Conservation (phyloP, 371 early-diverging fungal species). For the Lichtheimia ramosa region DNA sequence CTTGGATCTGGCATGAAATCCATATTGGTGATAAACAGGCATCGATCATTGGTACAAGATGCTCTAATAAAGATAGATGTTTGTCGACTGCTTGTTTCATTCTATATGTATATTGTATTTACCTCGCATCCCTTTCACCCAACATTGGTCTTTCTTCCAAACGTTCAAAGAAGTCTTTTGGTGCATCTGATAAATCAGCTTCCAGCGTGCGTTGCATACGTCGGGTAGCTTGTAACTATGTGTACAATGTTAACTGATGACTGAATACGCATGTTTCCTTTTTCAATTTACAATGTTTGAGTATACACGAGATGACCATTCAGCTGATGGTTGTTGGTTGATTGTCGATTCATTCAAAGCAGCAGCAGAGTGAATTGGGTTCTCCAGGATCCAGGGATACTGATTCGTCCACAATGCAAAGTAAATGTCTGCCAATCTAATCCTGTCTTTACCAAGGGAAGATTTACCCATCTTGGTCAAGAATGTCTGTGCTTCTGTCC, state of each 20-base stretch:
- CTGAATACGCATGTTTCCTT: too few species aligned
- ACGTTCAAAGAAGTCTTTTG: slow-evolving; percentile 54
- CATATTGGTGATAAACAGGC: slow-evolving; percentile 57
- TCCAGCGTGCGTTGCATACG: slow-evolving; percentile 48
- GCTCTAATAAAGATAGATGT: slow-evolving; percentile 24
- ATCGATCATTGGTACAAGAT: slow-evolving; percentile 58
- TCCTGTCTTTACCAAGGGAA: slow-evolving; percentile 47
- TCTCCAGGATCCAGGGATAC: slow-evolving; percentile 62
- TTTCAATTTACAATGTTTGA: slow-evolving; percentile 14
- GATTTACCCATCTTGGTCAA: slow-evolving; percentile 56
- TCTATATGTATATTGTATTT: slow-evolving; percentile 1
- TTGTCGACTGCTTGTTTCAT: background rate
- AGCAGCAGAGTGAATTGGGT: slow-evolving; percentile 21
- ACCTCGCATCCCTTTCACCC: slow-evolving; percentile 52
- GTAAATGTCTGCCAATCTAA: slow-evolving; percentile 57
- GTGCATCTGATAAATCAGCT: slow-evolving; percentile 41
- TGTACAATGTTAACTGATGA: background rate
- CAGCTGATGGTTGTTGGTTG: background rate
- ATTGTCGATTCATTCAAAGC: background rate
- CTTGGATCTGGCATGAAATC: slow-evolving; percentile 50
- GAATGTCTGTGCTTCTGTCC: slow-evolving; percentile 49
- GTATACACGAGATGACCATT: background rate
- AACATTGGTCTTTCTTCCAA: slow-evolving; percentile 46
- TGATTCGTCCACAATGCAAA: slow-evolving; percentile 70
- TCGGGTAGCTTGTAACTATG: slow-evolving; percentile 57